These are phyloP conservation scores for Salix brachista DNA, from an alignment of 345 rosid species.

Conservation along the genomic window DNA sequence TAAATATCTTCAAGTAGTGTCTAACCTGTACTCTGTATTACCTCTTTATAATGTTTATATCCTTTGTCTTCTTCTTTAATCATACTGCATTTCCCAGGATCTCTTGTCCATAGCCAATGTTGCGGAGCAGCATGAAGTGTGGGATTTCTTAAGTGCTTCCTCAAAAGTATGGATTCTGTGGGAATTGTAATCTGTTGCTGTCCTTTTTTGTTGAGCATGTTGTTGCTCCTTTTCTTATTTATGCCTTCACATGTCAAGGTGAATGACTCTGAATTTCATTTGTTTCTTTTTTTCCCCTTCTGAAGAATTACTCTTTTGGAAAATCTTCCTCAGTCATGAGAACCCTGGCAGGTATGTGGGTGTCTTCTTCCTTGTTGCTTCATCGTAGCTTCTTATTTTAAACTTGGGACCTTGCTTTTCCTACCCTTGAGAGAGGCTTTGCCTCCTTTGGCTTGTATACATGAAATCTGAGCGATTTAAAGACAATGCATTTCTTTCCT, in stretches of 20 bases:
- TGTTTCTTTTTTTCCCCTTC: conserved; percentile 19
- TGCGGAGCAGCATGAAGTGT: conserved; percentile 98
- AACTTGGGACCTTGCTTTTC: neutral
- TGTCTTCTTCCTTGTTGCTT: conserved; percentile 1
- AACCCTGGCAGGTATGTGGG: conserved; percentile 77
- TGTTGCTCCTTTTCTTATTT: neutral
- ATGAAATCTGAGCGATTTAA: neutral
- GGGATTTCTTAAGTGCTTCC: conserved; percentile 89
- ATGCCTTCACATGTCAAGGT: neutral
- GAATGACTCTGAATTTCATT: conserved; percentile 2
- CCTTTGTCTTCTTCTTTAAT: conserved; percentile 13
- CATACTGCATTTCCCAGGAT: conserved; percentile 53
- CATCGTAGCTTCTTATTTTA: neutral
- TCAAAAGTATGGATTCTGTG: conserved; percentile 61
- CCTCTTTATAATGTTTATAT: conserved; percentile 9
- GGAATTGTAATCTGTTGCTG: conserved; percentile 1
- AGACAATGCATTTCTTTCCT: neutral
- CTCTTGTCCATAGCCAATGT: conserved; percentile 93
- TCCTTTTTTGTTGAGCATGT: neutral
- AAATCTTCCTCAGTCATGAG: conserved; percentile 90
- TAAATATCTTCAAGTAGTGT: conserved; percentile 74
- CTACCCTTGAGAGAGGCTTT: neutral
- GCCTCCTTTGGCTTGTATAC: neutral
- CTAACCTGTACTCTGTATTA: conserved; percentile 14
- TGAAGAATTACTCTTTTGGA: conserved; percentile 92